Base-by-base conservation (phyloP, 2,329 filamentous ascomycete genomes). In the Colletotrichum sp. region DNA sequence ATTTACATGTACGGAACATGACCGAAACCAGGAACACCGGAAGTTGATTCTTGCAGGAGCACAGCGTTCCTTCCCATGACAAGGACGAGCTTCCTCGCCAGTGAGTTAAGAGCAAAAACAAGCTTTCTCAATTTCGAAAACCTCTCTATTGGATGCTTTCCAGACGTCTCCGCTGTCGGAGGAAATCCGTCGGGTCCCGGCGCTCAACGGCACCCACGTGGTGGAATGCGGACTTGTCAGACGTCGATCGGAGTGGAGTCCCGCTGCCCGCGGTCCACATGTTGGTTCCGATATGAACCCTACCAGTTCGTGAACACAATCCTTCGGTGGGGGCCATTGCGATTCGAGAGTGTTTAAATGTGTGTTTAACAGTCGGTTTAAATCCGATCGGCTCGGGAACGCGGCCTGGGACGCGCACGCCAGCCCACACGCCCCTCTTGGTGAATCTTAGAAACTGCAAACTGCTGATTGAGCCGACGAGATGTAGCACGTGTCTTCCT, bases 191-290 rank as follows among this genome's bases (percentile, higher is more conserved):
- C 34, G 12, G 30, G 30, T 61, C 9, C 28, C 30, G 59, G 59
- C 59, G 28, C 65, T 36, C 69, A 39, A 21, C 52, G 55, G n/a
- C 18, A 28, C 72, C 63, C 68, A 72, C 68, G 72, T 72, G 72
- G 68, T 60, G 63, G 28, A 57, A 57, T 68, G n/a, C 68, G 36
- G 16, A 65, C 68, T 14, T 67, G 36, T 63, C n/a, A 72, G 68
- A 75, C 72, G 72, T 72, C 68, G n/a, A 67, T 43, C 52, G 68
- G 61, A 13, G 72, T 67, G 36, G 68, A 39, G 72, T 36, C n/a
- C 68, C 61, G 68, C 57, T 67, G 24, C 18, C 67, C 57, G 28
- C 18, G 63, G 13, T 39, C 68, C 68, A 67, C 61, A 24, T 24
- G 18, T 55, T n/a, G 24, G 52, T 18, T 72, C 16, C 28, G 30